Evolutionary conservation across 2,329 filamentous ascomycete species (phyloP), one percentile per base, ranked within the genome.

Genomic region (Simplicillium aogashimaense): DNA sequence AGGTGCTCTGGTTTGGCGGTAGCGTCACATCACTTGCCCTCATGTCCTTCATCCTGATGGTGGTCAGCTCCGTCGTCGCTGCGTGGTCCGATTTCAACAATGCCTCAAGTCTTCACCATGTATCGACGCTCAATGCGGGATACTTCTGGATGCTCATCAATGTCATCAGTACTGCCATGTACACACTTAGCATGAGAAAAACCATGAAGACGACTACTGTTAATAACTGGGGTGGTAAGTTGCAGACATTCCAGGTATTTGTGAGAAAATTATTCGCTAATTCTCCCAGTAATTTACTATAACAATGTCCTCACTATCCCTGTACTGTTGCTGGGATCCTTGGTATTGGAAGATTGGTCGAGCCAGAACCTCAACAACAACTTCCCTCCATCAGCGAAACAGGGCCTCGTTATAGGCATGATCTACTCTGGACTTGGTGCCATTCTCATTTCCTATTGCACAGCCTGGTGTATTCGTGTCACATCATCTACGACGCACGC

Each of bases 131-230:
- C 51, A 94, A 95, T 54, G 76, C 87, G 18, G 88, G 88, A 35
- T 95, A 95, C 59, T 76, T 90, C 45, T 95, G 88, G 88, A 95
- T 95, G 86, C 70, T 86, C 54, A 69, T 92, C 65, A 95, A 95
- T 65, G 92, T 90, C 56, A 75, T 95, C 60, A 94, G 86, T 71
- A 88, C 83, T 15, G 86, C 88, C 4, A 76, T 83, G 28, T 94
- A 90, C 53, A 70, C 94, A 39, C 66, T 95, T 48, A 76, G 81
- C 50, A 95, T 94, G 88, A 80, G 88, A 57, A 95, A 95, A 73
- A 81, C 89, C 50, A 95, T 95, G 61, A 94, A 94, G 81, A 77
- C 90, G 65, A 94, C 90, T 69, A 94, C 94, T 73, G 94, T 95
- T 70, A 94, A 92, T 74, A 88, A 95, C 60, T 94, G 90, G 68